A percentile compares a stretch with the other conserved stretches of the same genome.
Conservation (phyloP, 352 stramenopile species). For the Phytopythium chamaehyphon region DNA sequence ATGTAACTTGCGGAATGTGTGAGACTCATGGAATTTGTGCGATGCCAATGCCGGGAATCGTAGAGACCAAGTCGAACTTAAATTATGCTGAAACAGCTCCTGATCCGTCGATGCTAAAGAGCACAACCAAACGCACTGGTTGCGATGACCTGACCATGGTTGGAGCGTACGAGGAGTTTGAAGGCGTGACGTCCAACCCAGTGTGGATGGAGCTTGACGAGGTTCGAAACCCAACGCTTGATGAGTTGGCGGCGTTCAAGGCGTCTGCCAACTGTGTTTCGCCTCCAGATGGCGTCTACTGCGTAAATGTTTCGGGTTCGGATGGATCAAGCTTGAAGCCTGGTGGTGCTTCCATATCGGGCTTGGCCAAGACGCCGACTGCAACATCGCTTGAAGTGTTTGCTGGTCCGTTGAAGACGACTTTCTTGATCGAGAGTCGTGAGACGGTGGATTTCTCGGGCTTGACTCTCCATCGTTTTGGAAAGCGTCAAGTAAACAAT, state of each 20-base stretch:
- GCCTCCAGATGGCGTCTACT: slow-evolving; percentile 47
- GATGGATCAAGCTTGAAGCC: slow-evolving; percentile 40
- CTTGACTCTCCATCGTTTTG: slow-evolving; percentile 50
- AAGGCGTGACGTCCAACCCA: slow-evolving; percentile 37
- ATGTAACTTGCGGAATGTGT: slow-evolving; percentile 43
- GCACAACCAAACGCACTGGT: slow-evolving; percentile 56
- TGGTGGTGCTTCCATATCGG: slow-evolving; percentile 37
- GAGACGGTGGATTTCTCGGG: slow-evolving; percentile 39
- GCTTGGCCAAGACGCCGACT: slow-evolving; percentile 36
- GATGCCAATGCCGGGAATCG: slow-evolving; percentile 48
- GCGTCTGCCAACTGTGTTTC: slow-evolving; percentile 55
- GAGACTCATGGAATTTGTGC: slow-evolving; percentile 46
- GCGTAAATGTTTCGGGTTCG: slow-evolving; percentile 39
- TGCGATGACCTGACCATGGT: slow-evolving; percentile 59
- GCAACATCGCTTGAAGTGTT: slow-evolving; percentile 34
- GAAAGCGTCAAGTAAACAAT: slow-evolving; percentile 22
- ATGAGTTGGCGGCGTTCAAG: slow-evolving; percentile 45
- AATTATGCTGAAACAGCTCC: slow-evolving; percentile 45
- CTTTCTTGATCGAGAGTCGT: slow-evolving; percentile 42
- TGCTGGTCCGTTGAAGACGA: slow-evolving; percentile 32
- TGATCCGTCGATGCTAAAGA: slow-evolving; percentile 20
- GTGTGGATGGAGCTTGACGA: slow-evolving; percentile 50
- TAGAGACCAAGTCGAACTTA: slow-evolving; percentile 42
- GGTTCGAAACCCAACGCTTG: slow-evolving; percentile 54
- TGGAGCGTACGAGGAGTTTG: slow-evolving; percentile 57